Conservation (phyloP, 1,284 basidiomycete genomes). For the Prillingera fragicola region DNA sequence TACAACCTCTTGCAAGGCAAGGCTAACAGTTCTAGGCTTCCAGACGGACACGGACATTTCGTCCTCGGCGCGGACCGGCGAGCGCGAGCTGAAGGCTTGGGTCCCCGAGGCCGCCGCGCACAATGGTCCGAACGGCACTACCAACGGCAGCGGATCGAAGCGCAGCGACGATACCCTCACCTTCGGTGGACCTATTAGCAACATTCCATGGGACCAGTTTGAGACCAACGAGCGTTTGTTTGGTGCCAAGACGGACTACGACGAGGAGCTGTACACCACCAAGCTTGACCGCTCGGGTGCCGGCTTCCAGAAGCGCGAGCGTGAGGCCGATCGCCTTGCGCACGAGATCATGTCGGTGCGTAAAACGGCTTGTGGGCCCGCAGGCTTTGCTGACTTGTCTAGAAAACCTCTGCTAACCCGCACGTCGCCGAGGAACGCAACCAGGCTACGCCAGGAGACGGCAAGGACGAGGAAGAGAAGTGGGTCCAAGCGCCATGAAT, state of each 20-base stretch:
- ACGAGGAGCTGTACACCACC: slow-evolving; percentile 94
- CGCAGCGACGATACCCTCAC: slow-evolving; percentile 35
- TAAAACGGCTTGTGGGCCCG: no score
- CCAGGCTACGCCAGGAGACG: slow-evolving; percentile 58
- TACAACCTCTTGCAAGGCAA: background rate
- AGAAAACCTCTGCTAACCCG: slow-evolving; percentile 67
- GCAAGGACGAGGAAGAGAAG: slow-evolving; percentile 90
- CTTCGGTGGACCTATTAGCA: slow-evolving; percentile 33
- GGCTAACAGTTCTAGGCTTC: slow-evolving; percentile 57
- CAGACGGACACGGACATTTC: slow-evolving; percentile 84
- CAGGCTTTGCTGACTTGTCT: no score
- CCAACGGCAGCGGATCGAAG: slow-evolving; percentile 18
- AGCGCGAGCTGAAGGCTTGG: slow-evolving; percentile 84
- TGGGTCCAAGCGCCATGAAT: no score
- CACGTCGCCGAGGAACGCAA: slow-evolving; percentile 90
- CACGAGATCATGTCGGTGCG: slow-evolving; percentile 80
- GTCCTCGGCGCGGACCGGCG: slow-evolving; percentile 48
- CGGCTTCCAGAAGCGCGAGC: slow-evolving; percentile 76
- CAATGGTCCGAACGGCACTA: slow-evolving; percentile 20
- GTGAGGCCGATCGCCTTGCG: slow-evolving; percentile 79
- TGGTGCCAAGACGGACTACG: slow-evolving; percentile 84
- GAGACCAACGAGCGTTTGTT: slow-evolving; percentile 88
- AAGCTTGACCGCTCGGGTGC: slow-evolving; percentile 77
- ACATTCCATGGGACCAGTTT: slow-evolving; percentile 84
- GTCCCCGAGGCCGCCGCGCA: slow-evolving; percentile 45